Evolutionary conservation across 73 alveolate genomes (phyloP).

Genomic region (Blepharisma stoltei): DNA sequence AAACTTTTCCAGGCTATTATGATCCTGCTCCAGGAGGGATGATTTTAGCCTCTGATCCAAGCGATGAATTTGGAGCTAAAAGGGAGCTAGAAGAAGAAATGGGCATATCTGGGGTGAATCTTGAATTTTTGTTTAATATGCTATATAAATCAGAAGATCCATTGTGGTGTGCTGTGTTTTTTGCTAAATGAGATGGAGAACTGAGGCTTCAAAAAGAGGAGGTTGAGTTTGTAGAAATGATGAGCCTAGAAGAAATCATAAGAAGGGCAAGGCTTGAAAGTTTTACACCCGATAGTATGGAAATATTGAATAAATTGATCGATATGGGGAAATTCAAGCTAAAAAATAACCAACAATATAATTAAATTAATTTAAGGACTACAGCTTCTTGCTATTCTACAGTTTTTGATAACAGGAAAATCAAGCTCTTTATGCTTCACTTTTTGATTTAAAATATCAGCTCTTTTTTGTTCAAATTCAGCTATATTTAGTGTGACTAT

Average conservation of each 20-base stretch:
- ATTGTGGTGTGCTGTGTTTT: slow-evolving; percentile 22
- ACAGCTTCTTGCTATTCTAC: too few species aligned
- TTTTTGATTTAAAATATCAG: too few species aligned
- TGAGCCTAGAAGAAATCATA: slow-evolving; percentile 1
- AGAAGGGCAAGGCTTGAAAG: background rate
- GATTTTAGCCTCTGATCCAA: slow-evolving; percentile 51
- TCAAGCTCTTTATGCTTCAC: too few species aligned
- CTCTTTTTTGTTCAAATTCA: too few species aligned
- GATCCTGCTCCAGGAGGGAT: slow-evolving; percentile 72
- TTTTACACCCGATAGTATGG: slow-evolving; percentile 5
- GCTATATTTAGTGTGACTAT: too few species aligned
- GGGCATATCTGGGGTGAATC: slow-evolving; percentile 29
- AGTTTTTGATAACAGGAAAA: too few species aligned
- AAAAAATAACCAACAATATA: too few species aligned
- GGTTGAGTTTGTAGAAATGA: slow-evolving; percentile 17
- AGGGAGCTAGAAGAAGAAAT: slow-evolving; percentile 54
- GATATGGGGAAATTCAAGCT: background rate
- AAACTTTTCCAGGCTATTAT: slow-evolving; percentile 73
- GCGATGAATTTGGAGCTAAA: slow-evolving; percentile 22
- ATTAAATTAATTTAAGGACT: too few species aligned
- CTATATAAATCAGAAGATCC: background rate
- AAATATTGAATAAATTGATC: background rate
- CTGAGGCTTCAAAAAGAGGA: slow-evolving; percentile 9
- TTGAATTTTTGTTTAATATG: slow-evolving; percentile 26
- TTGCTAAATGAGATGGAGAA: slow-evolving; percentile 7